Evolutionary conservation across 192 early-diverging fungal genomes (phyloP).

Genomic region (Irineochytrium annulatum): DNA sequence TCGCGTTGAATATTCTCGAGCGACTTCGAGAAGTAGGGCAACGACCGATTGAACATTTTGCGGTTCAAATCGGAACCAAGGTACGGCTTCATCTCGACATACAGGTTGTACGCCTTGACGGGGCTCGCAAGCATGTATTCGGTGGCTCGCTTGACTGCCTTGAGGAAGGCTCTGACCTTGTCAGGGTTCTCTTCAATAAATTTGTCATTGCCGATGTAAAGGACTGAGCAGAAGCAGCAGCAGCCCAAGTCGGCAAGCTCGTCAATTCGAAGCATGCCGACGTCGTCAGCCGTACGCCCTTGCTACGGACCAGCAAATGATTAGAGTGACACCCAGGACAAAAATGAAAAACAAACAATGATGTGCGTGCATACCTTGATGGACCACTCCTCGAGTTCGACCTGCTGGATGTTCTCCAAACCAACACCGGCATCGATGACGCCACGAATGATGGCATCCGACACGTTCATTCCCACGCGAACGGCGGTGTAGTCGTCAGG

Average conservation of each 20-base stretch:
- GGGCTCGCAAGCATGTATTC: slow-evolving; percentile 53
- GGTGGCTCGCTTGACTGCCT: slow-evolving; percentile 45
- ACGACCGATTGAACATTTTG: slow-evolving; percentile 58
- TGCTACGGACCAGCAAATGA: too few relatives aligned
- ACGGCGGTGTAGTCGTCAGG: slow-evolving; percentile 52
- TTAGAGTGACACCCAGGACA: too few relatives aligned
- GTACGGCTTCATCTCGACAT: slow-evolving; percentile 58
- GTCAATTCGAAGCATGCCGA: slow-evolving; percentile 62
- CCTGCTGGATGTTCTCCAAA: slow-evolving; percentile 63
- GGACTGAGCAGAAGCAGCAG: slow-evolving; percentile 60
- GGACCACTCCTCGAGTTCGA: slow-evolving; percentile 24
- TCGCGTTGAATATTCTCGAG: slow-evolving; percentile 54
- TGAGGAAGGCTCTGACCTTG: slow-evolving; percentile 53
- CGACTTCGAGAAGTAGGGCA: slow-evolving; percentile 55
- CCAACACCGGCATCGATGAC: slow-evolving; percentile 64
- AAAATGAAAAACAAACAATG: too few relatives aligned
- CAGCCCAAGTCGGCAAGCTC: slow-evolving; percentile 62
- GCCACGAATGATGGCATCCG: slow-evolving; percentile 51
- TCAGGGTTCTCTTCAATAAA: slow-evolving; percentile 54
- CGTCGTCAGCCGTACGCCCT: slow-evolving; percentile 42
- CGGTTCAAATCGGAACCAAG: slow-evolving; percentile 47
- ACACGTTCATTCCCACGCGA: slow-evolving; percentile 67
- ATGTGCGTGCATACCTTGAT: slow-evolving; percentile 12
- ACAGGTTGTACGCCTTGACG: slow-evolving; percentile 43
- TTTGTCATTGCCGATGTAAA: slow-evolving; percentile 60